Evolutionary conservation across 208 protist species (phyloP).

Genomic region (Spongospora subterranea): DNA sequence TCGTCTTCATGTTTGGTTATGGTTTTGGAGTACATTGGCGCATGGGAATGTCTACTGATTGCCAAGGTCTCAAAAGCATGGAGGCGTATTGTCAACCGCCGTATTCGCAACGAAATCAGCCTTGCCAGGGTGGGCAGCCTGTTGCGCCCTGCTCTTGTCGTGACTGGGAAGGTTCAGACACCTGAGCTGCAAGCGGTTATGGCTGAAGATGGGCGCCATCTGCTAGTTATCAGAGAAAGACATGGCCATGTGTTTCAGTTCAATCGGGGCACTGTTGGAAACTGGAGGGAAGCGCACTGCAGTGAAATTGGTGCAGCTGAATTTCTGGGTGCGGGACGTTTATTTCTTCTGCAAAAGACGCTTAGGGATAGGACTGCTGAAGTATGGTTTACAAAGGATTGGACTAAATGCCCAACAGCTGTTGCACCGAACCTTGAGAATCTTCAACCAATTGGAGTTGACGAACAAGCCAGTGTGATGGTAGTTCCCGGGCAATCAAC

Average conservation of each 20-base stretch:
- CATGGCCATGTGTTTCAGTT: neutral
- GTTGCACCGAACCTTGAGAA: neutral
- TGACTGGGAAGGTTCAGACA: neutral
- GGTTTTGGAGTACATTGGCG: neutral
- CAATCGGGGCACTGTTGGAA: neutral
- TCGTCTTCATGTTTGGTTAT: neutral
- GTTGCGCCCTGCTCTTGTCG: neutral
- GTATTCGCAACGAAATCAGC: neutral
- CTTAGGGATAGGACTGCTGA: neutral
- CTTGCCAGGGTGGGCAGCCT: neutral
- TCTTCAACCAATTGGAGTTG: conserved; percentile 18
- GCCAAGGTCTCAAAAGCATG: neutral
- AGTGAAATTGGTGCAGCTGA: conserved; percentile 20
- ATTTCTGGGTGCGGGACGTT: conserved; percentile 36
- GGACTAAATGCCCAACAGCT: neutral
- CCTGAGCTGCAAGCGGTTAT: neutral
- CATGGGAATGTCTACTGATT: neutral
- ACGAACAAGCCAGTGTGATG: neutral
- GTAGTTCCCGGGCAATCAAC: neutral
- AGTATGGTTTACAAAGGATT: conserved; percentile 12
- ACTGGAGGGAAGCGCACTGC: neutral
- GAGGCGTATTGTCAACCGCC: neutral
- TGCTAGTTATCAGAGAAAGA: neutral
- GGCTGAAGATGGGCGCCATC: conserved; percentile 11
- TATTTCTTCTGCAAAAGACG: conserved; percentile 37